These are phyloP conservation scores for Aspergillus sp. DNA, from an alignment of 2,329 filamentous ascomycete genomes.

Conservation along the genomic window DNA sequence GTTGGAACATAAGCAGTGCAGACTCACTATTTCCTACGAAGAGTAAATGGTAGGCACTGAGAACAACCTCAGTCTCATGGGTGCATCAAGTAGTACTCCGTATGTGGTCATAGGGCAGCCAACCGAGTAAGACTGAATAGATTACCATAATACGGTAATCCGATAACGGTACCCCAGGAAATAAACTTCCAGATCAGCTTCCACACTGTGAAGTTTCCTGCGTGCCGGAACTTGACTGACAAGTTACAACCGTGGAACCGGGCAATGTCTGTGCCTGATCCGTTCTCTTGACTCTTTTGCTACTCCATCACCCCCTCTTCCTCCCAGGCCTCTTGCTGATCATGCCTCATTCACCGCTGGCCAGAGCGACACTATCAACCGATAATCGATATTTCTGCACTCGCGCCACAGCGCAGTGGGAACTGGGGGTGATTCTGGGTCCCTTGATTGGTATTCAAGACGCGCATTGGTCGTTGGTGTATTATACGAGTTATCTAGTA, in stretches of 20 bases:
- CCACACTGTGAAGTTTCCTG: constrained; percentile 8
- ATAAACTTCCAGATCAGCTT: constrained; percentile 4
- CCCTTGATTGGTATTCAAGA: constrained; percentile 17
- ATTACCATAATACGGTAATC: background rate
- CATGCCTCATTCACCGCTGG: background rate
- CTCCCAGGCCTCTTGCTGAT: constrained; percentile 2
- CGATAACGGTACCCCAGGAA: background rate
- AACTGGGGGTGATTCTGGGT: background rate
- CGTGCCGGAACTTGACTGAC: constrained; percentile 3
- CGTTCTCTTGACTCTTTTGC: background rate
- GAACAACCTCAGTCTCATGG: too few relatives aligned
- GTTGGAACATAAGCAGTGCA: too few relatives aligned
- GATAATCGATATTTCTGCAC: background rate
- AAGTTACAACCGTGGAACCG: background rate
- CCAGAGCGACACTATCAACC: background rate
- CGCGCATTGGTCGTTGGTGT: constrained; percentile 2
- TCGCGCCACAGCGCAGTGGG: background rate
- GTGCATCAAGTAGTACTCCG: too few relatives aligned
- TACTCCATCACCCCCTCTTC: background rate
- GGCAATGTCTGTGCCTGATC: background rate
- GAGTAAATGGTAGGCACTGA: too few relatives aligned
- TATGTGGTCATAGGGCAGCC: background rate
- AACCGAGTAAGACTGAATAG: background rate
- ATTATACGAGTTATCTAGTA: too few relatives aligned
- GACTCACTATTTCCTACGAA: too few relatives aligned